A percentile compares a stretch with the other conserved stretches of the same genome.
These are phyloP conservation scores for Arthrinium phaeospermum DNA, from an alignment of 2,329 filamentous ascomycete species.

Conservation along the genomic window DNA sequence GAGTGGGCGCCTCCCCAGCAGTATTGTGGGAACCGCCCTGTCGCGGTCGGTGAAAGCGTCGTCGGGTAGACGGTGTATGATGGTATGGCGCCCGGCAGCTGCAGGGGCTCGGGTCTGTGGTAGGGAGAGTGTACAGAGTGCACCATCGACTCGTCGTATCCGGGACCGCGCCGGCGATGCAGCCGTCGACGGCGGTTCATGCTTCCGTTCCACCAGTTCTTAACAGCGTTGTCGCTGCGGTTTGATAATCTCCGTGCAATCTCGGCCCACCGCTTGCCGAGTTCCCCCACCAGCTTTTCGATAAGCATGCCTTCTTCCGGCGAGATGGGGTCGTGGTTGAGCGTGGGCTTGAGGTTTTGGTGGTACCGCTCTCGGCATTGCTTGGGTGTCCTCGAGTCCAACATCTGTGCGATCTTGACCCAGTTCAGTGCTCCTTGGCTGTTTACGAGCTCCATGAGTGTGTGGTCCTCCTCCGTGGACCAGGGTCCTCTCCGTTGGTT, in stretches of 20 bases:
- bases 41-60: conserved; percentile 26
- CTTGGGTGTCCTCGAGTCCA: conserved; percentile 83
- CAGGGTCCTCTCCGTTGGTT: conserved; percentile 72
- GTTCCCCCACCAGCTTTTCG: conserved; percentile 74
- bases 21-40: conserved; percentile 25
- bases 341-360: conserved; percentile 82
- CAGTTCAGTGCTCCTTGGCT: conserved; percentile 82
- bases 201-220: conserved; percentile 98
- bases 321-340: conserved; percentile 77
- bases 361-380: conserved; percentile 95
- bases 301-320: conserved; percentile 75
- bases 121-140: conserved; percentile 16
- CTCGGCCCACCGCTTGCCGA: conserved; percentile 91
- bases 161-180: conserved; percentile 44
- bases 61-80: conserved; percentile 29
- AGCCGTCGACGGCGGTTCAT: conserved; percentile 77
- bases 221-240: conserved; percentile 92
- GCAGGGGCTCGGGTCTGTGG: conserved; percentile 21
- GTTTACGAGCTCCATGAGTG: conserved; percentile 73
- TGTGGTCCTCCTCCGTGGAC: conserved; percentile 77
- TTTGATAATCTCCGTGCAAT: conserved; percentile 83
- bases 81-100: conserved; percentile 30
- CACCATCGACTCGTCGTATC: conserved; percentile 38
- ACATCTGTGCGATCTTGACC: conserved; percentile 81
- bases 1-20: conserved; percentile 25